Percentiles rank a stretch among this genome's conserved stretches.
These are phyloP conservation scores for Aegilops speltoides DNA, from an alignment of 176 grass and related monocot genomes.

Conservation along the genomic window DNA sequence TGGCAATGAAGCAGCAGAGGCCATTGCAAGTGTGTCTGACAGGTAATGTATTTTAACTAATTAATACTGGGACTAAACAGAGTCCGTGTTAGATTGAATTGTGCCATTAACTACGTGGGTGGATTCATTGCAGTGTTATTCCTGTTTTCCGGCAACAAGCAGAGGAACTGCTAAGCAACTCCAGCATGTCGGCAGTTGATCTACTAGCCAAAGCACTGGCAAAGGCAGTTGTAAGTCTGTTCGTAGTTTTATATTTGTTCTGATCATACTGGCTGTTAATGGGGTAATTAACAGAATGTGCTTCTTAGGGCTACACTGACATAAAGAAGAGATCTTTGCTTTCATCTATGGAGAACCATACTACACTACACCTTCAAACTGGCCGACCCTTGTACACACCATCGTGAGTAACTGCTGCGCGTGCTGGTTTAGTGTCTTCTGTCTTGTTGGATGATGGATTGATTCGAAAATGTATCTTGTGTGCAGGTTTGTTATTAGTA, in stretches of 20 bases:
- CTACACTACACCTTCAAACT: constrained; percentile 76
- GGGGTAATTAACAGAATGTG: neutral
- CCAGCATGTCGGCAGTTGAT: constrained; percentile 60
- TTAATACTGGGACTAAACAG: neutral
- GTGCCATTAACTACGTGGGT: neutral
- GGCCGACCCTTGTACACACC: constrained; percentile 71
- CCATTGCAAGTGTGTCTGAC: constrained; percentile 87
- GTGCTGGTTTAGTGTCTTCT: neutral
- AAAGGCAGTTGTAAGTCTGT: constrained; percentile 79
- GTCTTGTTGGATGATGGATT: neutral
- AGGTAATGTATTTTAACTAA: constrained; percentile 40
- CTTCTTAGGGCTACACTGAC: constrained; percentile 77
- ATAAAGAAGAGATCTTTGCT: constrained; percentile 97
- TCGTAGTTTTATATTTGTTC: neutral
- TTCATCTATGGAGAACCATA: constrained; percentile 81
- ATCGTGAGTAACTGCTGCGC: constrained; percentile 44
- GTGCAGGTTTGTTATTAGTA: constrained; percentile 71
- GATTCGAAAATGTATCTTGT: neutral
- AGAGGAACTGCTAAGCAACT: constrained; percentile 72
- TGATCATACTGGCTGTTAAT: neutral
- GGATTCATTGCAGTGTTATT: constrained; percentile 72
- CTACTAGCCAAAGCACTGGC: constrained; percentile 94
- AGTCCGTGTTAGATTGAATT: neutral
- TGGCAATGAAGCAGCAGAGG: constrained; percentile 88
- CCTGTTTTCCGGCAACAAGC: constrained; percentile 93